These are phyloP conservation scores for Xanthoconium purpureum DNA, from an alignment of 768 basidiomycete genomes.

Conservation along the genomic window DNA sequence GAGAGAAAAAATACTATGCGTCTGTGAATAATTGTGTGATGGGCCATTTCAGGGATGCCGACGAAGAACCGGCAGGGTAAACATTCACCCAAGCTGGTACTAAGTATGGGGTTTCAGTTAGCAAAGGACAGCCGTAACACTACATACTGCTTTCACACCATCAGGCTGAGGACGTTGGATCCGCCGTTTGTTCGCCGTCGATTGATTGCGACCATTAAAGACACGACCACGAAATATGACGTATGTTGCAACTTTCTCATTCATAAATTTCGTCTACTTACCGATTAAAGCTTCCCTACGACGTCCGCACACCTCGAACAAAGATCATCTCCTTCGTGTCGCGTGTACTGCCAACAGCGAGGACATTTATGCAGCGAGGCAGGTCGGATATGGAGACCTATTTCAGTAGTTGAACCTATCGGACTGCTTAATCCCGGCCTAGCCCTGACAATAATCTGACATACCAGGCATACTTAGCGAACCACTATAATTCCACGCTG, in stretches of 20 bases:
- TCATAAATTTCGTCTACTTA: background rate
- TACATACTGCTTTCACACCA: no score
- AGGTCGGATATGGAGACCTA: slow-evolving; percentile 58
- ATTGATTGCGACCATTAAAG: background rate
- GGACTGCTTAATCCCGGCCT: background rate
- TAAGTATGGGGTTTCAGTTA: background rate
- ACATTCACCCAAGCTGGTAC: background rate
- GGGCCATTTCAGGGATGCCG: background rate
- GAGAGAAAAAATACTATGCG: background rate
- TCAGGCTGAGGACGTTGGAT: background rate
- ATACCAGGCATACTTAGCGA: slow-evolving; percentile 46
- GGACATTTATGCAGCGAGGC: slow-evolving; percentile 73
- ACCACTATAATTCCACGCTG: slow-evolving; percentile 49
- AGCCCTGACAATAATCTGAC: slow-evolving; percentile 8
- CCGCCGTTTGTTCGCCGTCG: background rate
- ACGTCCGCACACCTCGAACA: slow-evolving; percentile 60
- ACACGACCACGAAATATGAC: background rate
- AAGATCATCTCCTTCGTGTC: slow-evolving; percentile 46
- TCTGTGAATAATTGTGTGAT: background rate
- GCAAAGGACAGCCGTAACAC: background rate
- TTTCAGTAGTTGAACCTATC: slow-evolving; percentile 12
- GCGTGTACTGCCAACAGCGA: slow-evolving; percentile 83
- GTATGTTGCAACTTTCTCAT: background rate
- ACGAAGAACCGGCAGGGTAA: background rate
- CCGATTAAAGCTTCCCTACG: slow-evolving; percentile 9